These are phyloP conservation scores for Clavispora carvajalis DNA, from an alignment of 805 yeast species.

Conservation along the genomic window DNA sequence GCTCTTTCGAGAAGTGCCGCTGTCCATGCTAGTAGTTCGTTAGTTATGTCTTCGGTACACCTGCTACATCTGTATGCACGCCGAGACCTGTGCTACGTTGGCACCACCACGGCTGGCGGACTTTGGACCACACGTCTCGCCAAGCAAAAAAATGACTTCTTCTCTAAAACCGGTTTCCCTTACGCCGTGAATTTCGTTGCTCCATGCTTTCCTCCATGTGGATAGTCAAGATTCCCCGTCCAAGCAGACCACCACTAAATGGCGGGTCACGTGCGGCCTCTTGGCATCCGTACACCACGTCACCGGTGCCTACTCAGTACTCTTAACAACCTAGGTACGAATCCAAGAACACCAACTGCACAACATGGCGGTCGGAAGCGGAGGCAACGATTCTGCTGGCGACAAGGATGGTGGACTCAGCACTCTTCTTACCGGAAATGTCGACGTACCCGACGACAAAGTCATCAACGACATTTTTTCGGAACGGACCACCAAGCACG, in stretches of 20 bases:
- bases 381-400: background rate
- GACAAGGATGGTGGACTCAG: background rate
- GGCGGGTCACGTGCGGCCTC: background rate
- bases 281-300: background rate
- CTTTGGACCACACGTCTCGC: too few species aligned
- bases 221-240: too few species aligned
- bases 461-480: conserved; percentile 35
- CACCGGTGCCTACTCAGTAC: too few species aligned
- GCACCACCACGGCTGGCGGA: too few species aligned
- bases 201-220: too few species aligned
- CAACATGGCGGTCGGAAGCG: conserved; percentile 1
- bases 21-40: background rate
- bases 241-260: too few species aligned
- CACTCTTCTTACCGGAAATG: conserved; percentile 1
- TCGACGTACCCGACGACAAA: conserved; percentile 32
- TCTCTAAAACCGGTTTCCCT: too few species aligned
- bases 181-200: too few species aligned
- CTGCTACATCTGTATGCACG: background rate
- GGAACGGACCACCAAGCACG: conserved; percentile 53
- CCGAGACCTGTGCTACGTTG: background rate
- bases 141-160: too few species aligned
- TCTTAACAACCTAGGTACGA: too few species aligned
- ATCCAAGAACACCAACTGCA: background rate
- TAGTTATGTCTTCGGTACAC: background rate
- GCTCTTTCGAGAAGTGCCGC: background rate